Base-by-base conservation (phyloP, 1,284 basidiomycete species). In the Uromyces viciae-fabae region DNA sequence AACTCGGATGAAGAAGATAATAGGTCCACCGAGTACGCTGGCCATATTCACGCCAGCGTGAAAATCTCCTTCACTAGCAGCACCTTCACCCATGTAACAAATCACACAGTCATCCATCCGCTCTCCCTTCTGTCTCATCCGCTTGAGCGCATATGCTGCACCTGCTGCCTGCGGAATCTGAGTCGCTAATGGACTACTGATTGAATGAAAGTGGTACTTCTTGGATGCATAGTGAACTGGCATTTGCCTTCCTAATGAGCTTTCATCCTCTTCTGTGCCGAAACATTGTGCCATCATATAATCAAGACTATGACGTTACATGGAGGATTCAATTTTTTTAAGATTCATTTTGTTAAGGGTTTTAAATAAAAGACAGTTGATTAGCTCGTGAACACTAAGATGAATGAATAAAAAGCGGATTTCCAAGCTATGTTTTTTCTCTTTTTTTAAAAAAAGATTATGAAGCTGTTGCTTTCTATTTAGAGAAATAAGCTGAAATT, bases 161-260 rank as follows among this genome's bases (percentile, higher is more conserved):
- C 95, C 95, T 0, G 95, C 94, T 8, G 94, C 95, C 87, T 97
- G 94, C 0, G 95, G 95, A 82, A 98, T 94, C 87, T 98, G 95
- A 0, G 95, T 98, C 1, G 92, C 93, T n/a, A 98, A 88, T 0
- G 95, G 93, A 14, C 93, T 94, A 3, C 94, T 96, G 82, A 98
- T 95, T 40, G 93, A 94, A 86, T 95, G 93, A 85, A 96, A 96
- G 85, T 96, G 94, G 82, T 92, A 90, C 81, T 91, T 87, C 1
- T 90, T 89, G 4, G 94, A 94, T 9, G 93, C 93, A 86, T 95
- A 94, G 85, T 98, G 95, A 25, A 86, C 83, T 15, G 86, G 84
- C 93, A 94, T 94, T 85, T 94, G 93, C 74, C 92, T 89, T 38
- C 94, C 94, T 85, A 94, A 94, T n/a, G 91, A 91, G 17, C 90